These are phyloP conservation scores for Mycena pura DNA, from an alignment of 768 basidiomycete species.

Conservation along the genomic window DNA sequence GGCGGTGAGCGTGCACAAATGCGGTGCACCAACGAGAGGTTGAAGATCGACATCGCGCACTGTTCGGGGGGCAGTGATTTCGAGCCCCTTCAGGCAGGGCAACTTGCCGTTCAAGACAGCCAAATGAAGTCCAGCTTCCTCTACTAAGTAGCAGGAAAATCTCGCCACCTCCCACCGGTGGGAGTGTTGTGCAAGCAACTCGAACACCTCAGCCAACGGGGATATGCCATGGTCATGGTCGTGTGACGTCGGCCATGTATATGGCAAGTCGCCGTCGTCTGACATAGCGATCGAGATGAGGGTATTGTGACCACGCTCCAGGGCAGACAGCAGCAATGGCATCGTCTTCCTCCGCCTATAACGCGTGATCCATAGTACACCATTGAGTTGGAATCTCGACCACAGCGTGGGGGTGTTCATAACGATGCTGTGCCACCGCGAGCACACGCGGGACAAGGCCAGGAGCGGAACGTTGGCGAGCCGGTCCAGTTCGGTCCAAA, in stretches of 20 bases:
- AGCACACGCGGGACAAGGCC: not conserved
- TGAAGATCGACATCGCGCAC: too few relatives aligned
- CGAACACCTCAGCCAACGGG: not conserved
- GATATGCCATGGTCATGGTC: not conserved
- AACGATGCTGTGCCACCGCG: not conserved
- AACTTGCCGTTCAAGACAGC: not conserved
- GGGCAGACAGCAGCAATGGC: not conserved
- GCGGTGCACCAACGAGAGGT: too few relatives aligned
- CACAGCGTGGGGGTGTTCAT: not conserved
- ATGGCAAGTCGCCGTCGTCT: too few relatives aligned
- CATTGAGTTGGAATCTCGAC: not conserved
- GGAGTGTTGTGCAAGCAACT: not conserved
- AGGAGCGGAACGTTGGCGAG: not conserved
- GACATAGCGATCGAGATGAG: too few relatives aligned
- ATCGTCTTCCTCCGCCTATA: not conserved
- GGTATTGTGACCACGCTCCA: not conserved
- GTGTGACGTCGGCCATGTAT: too few relatives aligned
- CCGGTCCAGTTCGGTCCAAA: too few relatives aligned
- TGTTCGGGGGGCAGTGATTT: not conserved
- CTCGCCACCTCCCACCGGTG: not conserved
- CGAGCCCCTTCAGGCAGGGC: not conserved
- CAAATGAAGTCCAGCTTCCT: too few relatives aligned
- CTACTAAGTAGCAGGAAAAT: not conserved
- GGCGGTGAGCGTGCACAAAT: too few relatives aligned
- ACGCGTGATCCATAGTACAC: not conserved